Percentiles rank a stretch among this genome's conserved stretches.
Conservation (phyloP, 2,329 filamentous ascomycete genomes). For the Neonectria punicea region DNA sequence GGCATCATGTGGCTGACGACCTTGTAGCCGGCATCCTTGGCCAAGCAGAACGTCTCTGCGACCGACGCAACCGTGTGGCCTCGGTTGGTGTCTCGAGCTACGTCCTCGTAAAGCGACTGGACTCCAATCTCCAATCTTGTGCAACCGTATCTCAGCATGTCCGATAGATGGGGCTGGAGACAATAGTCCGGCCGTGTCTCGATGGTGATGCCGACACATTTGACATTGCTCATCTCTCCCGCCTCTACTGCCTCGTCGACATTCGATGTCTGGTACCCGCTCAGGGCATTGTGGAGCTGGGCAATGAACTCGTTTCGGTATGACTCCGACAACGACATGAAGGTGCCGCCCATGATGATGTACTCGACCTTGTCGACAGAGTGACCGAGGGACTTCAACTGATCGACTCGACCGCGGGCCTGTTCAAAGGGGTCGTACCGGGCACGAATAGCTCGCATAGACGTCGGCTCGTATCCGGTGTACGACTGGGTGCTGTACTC, state of each 20-base stretch:
- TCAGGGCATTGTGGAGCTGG: constrained; percentile 95
- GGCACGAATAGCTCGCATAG: constrained; percentile 96
- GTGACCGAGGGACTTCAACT: constrained; percentile 94
- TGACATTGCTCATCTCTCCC: constrained; percentile 95
- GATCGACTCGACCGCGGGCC: constrained; percentile 92
- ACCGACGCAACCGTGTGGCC: constrained; percentile 96
- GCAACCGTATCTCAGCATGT: constrained; percentile 98
- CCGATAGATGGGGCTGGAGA: constrained; percentile 90
- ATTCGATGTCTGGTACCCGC: constrained; percentile 91
- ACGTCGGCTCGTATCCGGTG: constrained; percentile 97
- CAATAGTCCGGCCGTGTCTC: constrained; percentile 98
- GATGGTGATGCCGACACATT: constrained; percentile 98
- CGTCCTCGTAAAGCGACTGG: constrained; percentile 96
- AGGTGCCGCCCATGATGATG: constrained; percentile 99
- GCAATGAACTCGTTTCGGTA: constrained; percentile 96
- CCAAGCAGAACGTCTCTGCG: constrained; percentile 94
- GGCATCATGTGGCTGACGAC: constrained; percentile 99
- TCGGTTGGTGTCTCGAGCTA: constrained; percentile 96
- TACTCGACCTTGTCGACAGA: constrained; percentile 99
- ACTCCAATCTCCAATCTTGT: constrained; percentile 95
- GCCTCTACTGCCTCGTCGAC: constrained; percentile 96
- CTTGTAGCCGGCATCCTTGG: constrained; percentile 98
- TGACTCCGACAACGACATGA: constrained; percentile 92
- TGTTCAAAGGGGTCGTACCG: constrained; percentile 99
- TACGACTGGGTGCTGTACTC: constrained; percentile 99